Percentiles rank a stretch among this genome's conserved stretches.
Conservation (phyloP, 495 filamentous ascomycete genomes). For the Aspergillus olivimuriae region DNA sequence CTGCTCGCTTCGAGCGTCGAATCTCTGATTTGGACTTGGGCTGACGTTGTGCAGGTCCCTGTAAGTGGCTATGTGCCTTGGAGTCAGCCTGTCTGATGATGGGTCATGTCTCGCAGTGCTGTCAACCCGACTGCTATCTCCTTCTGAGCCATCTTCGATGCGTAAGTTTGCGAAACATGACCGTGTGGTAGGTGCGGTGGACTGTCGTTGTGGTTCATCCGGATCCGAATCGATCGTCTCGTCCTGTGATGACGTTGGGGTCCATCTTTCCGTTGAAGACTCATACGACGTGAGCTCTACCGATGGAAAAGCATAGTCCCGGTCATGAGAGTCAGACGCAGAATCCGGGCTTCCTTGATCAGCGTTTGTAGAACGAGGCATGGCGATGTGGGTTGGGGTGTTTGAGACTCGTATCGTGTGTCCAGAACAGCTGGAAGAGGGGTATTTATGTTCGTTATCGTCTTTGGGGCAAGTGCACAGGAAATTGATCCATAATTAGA, state of each 20-base stretch:
- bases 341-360: too few relatives aligned
- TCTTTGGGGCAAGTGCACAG: too few relatives aligned
- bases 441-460: too few relatives aligned
- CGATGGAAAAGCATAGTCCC: slow-evolving; percentile 4
- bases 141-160: neutral
- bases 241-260: slow-evolving; percentile 3
- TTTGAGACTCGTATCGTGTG: too few relatives aligned
- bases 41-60: slow-evolving; percentile 10
- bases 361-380: too few relatives aligned
- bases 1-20: neutral
- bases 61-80: slow-evolving; percentile 3
- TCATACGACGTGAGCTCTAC: slow-evolving; percentile 7
- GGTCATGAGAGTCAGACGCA: too few relatives aligned
- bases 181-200: neutral
- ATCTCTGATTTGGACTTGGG: slow-evolving; percentile 3
- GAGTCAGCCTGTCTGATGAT: neutral
- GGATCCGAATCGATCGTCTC: neutral
- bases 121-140: neutral
- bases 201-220: neutral
- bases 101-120: neutral
- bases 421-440: too few relatives aligned
- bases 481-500: too few relatives aligned
- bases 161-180: neutral
- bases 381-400: too few relatives aligned
- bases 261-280: slow-evolving; percentile 2